A percentile compares a stretch with the other conserved stretches of the same genome.
Conservation (phyloP, 2,329 filamentous ascomycete genomes). For the Ustilaginoidea virens region DNA sequence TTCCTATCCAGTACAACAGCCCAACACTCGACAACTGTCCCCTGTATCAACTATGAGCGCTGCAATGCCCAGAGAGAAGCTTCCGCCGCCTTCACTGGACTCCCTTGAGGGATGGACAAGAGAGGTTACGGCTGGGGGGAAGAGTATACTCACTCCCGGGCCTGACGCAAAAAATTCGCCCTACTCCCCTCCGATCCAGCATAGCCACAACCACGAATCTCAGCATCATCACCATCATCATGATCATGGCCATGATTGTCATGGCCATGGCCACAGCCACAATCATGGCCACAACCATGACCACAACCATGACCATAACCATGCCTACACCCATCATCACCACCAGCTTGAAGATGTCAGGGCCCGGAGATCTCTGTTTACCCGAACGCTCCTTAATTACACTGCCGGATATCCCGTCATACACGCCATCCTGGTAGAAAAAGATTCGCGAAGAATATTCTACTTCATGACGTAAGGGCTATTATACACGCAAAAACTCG, state of each 20-base stretch:
- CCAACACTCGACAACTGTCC: constrained; percentile 15
- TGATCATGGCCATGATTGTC: constrained; percentile 10
- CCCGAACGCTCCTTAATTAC: constrained; percentile 53
- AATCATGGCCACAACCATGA: constrained; percentile 8
- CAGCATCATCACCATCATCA: constrained; percentile 15
- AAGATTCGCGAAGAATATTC: constrained; percentile 86
- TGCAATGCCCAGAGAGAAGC: constrained; percentile 15
- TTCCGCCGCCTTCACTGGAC: constrained; percentile 16
- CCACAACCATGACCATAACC: constrained; percentile 11
- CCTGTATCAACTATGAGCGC: constrained; percentile 15
- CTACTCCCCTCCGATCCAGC: constrained; percentile 9
- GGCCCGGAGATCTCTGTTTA: constrained; percentile 49
- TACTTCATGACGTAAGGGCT: constrained; percentile 93
- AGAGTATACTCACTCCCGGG: constrained; percentile 20
- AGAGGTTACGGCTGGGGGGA: constrained; percentile 24
- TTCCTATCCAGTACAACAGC: constrained; percentile 12
- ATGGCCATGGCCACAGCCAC: constrained; percentile 13
- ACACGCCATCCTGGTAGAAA: constrained; percentile 75
- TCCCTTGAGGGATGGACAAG: constrained; percentile 24
- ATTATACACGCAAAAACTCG: constrained; percentile 2
- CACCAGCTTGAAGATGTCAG: constrained; percentile 20
- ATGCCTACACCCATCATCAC: constrained; percentile 12
- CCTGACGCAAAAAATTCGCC: constrained; percentile 13
- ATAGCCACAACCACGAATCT: constrained; percentile 13
- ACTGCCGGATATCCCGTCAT: constrained; percentile 61